Evolutionary conservation across 1,139 yeast genomes (phyloP).

Genomic region (Kodamaea fungicola): DNA sequence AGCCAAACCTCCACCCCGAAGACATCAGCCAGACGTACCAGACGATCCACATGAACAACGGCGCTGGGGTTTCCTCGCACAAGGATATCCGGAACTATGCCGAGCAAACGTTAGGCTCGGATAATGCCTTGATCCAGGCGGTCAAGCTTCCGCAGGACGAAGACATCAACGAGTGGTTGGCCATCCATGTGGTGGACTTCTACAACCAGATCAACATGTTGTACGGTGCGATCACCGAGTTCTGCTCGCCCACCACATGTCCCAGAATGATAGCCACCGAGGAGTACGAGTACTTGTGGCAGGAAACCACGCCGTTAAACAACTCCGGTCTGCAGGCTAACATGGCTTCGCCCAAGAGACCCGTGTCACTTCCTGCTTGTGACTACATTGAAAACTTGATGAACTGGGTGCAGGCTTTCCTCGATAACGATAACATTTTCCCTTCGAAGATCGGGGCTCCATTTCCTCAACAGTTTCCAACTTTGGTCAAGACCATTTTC

Average conservation of each 20-base stretch:
- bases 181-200: constrained; percentile 87
- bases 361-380: constrained; percentile 74
- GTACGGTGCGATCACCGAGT: constrained; percentile 93
- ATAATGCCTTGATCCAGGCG: constrained; percentile 85
- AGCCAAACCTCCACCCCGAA: constrained; percentile 7
- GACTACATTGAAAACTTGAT: constrained; percentile 89
- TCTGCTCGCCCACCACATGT: constrained; percentile 88
- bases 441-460: constrained; percentile 90
- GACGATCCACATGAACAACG: constrained; percentile 11
- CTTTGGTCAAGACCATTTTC: constrained; percentile 77
- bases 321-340: constrained; percentile 21
- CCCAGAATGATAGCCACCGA: constrained; percentile 97
- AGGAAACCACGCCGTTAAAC: constrained; percentile 52
- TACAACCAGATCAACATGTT: constrained; percentile 96
- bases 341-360: constrained; percentile 50
- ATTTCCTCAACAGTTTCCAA: constrained; percentile 67
- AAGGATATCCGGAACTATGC: constrained; percentile 78
- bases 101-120: constrained; percentile 92
- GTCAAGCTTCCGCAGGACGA: constrained; percentile 93
- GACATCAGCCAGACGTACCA: constrained; percentile 23
- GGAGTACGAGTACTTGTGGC: constrained; percentile 96
- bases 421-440: constrained; percentile 85
- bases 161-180: constrained; percentile 91
- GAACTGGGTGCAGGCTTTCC: constrained; percentile 89
- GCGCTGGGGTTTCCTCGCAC: constrained; percentile 50